phyloP scores from a whole-genome alignment of 1,284 basidiomycete species.

The Irpex sp. region DNA sequence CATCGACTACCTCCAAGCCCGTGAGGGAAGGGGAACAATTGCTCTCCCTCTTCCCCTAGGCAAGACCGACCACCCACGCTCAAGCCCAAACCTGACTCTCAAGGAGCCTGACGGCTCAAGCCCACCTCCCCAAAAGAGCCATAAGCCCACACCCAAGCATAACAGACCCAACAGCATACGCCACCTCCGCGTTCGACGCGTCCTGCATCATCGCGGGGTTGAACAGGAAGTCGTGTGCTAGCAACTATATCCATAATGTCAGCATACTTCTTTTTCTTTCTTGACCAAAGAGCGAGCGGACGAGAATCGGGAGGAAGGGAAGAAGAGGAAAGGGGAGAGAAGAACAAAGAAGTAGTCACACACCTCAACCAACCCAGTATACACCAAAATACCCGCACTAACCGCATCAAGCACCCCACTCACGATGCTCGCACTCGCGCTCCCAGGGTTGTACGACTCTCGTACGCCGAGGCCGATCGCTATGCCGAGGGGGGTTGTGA shows the following conservation, averaged over 20 bases:
- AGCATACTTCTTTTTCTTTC: too few relatives aligned
- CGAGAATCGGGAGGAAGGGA: too few relatives aligned
- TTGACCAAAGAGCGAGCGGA: too few relatives aligned
- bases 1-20: too few relatives aligned
- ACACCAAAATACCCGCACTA: slow-evolving; percentile 85
- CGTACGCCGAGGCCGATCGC: slow-evolving; percentile 84
- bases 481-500: slow-evolving; percentile 82
- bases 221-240: slow-evolving; percentile 92
- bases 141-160: slow-evolving; percentile 74
- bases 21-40: too few relatives aligned
- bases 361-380: slow-evolving; percentile 88
- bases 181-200: slow-evolving; percentile 55
- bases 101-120: too few relatives aligned
- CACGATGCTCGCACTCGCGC: slow-evolving; percentile 70
- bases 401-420: slow-evolving; percentile 82
- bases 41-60: too few relatives aligned
- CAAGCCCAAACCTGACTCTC: too few relatives aligned
- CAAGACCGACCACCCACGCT: too few relatives aligned
- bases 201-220: slow-evolving; percentile 72
- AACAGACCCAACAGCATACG: slow-evolving; percentile 73
- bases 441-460: slow-evolving; percentile 75
- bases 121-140: slow-evolving; percentile 84
- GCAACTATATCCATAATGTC: slow-evolving; percentile 49
- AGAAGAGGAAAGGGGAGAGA: too few relatives aligned
- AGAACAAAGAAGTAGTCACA: slow-evolving; percentile 8